Conservation (phyloP, 129 eudicot genomes). For the Helichrysum umbraculigerum region DNA sequence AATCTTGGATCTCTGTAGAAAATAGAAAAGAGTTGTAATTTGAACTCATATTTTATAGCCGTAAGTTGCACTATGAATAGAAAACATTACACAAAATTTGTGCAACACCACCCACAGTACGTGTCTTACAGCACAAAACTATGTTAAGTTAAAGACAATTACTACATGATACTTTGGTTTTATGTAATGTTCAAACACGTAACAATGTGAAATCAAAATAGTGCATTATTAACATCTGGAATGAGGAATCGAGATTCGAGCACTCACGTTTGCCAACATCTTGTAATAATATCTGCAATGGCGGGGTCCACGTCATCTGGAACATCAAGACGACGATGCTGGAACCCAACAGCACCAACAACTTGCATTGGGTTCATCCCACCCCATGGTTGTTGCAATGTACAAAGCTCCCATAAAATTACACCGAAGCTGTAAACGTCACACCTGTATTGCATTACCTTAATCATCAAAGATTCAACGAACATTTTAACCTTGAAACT, state of each 20-base stretch:
- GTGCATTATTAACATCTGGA: not conserved
- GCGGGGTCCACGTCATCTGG: constrained; percentile 82
- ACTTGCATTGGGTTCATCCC: constrained; percentile 99
- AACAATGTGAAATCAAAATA: not conserved
- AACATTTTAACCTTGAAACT: not conserved
- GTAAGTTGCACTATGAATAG: not conserved
- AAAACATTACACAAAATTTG: not conserved
- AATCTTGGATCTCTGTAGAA: constrained; percentile 72
- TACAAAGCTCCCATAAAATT: constrained; percentile 91
- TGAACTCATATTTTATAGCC: not conserved
- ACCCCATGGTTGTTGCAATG: constrained; percentile 92
- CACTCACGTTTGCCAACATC: constrained; percentile 96
- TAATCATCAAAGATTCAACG: not conserved
- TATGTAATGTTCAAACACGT: not conserved
- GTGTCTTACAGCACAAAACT: not conserved
- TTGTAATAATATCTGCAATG: constrained; percentile 59
- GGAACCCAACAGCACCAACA: constrained; percentile 98
- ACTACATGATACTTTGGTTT: not conserved
- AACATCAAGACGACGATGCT: constrained; percentile 89
- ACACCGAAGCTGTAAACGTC: constrained; percentile 94
- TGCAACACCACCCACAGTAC: not conserved
- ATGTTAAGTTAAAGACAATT: too few relatives aligned
- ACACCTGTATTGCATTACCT: constrained; percentile 49
- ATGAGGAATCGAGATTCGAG: constrained; percentile 8
- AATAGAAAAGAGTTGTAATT: not conserved